Evolutionary conservation across 75 land plant species (phyloP).

Genomic region (Pseudotsuga menziesii): DNA sequence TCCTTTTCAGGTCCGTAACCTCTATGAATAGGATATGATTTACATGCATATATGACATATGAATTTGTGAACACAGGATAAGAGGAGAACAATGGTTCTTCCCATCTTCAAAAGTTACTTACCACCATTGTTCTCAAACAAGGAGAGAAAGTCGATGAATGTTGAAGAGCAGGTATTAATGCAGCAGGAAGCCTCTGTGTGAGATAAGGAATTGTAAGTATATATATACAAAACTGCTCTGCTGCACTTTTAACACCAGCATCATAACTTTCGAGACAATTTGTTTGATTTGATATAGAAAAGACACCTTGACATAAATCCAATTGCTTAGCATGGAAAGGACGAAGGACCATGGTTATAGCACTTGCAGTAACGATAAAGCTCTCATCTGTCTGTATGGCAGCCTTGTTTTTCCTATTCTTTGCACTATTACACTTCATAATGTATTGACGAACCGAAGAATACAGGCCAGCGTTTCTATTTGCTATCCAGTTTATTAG

Average conservation of each 20-base stretch:
- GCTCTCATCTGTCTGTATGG: conserved; percentile 30
- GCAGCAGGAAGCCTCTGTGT: conserved; percentile 53
- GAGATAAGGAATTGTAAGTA: conserved; percentile 80
- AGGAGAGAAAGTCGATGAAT: conserved; percentile 46
- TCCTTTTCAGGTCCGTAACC: background rate
- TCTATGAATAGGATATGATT: background rate
- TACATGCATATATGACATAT: conserved; percentile 4
- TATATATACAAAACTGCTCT: conserved; percentile 35
- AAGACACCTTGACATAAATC: background rate
- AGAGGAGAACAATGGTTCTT: background rate
- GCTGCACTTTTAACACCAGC: conserved; percentile 29
- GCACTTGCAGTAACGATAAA: conserved; percentile 71
- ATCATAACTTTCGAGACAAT: background rate
- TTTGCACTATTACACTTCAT: conserved; percentile 16
- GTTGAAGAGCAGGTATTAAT: conserved; percentile 71
- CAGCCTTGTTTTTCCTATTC: conserved; percentile 15
- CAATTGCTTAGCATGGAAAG: conserved; percentile 30
- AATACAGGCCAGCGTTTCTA: conserved; percentile 42
- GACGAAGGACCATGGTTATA: conserved; percentile 71
- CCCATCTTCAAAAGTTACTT: conserved; percentile 11
- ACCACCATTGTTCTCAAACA: conserved; percentile 65
- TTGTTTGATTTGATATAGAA: conserved; percentile 9
- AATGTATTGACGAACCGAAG: conserved; percentile 44
- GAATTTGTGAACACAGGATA: background rate
- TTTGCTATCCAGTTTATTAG: conserved; percentile 46